phyloP scores from a whole-genome alignment of 2,329 filamentous ascomycete genomes.

The Diaporthe ilicicola region DNA sequence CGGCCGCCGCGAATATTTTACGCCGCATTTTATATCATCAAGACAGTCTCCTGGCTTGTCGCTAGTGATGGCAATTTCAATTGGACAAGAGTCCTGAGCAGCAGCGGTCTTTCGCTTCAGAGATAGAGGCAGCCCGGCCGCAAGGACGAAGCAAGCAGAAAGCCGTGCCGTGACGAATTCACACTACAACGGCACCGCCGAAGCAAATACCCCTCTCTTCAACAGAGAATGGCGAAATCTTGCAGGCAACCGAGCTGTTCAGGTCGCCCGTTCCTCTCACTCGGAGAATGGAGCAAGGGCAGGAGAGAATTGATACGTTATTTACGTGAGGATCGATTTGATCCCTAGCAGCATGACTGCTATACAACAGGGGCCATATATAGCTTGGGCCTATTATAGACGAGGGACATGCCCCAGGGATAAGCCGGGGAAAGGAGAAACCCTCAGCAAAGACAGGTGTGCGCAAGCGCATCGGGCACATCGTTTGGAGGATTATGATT shows the following conservation, averaged over 20 bases:
- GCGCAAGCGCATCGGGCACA: not conserved
- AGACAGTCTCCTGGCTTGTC: not conserved
- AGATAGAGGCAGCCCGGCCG: not conserved
- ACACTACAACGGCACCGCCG: not conserved
- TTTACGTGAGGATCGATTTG: not conserved
- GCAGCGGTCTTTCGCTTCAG: not conserved
- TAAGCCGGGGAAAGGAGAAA: not conserved
- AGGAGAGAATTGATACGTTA: not conserved
- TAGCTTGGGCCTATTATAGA: not conserved
- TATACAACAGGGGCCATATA: not conserved
- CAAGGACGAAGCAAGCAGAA: not conserved
- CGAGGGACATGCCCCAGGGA: not conserved
- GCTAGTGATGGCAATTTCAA: not conserved
- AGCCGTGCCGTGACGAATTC: not conserved
- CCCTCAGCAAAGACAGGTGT: constrained; percentile 1
- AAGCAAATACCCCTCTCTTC: not conserved
- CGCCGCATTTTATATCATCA: not conserved
- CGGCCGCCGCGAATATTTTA: too few relatives aligned
- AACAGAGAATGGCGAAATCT: not conserved
- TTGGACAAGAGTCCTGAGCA: not conserved
- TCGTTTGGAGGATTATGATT: not conserved
- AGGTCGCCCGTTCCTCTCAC: not conserved
- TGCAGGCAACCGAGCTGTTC: not conserved
- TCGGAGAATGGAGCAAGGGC: not conserved
- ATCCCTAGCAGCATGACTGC: not conserved